Evolutionary conservation across 2,329 filamentous ascomycete genomes (phyloP).

Genomic region (Niveomyces coronatus): DNA sequence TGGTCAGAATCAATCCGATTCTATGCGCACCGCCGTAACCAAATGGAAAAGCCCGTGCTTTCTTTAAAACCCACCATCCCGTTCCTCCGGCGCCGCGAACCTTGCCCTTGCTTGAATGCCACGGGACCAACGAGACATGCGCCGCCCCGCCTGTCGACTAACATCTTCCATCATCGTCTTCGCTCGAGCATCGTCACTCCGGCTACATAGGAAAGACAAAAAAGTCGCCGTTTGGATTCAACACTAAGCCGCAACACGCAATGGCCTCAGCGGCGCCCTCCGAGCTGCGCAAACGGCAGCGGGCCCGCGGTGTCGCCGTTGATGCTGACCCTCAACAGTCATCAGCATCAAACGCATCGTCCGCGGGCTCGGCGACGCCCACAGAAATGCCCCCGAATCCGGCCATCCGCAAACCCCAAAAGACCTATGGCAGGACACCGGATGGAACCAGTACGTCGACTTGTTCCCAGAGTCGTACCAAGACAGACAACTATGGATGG

Average conservation of each 20-base stretch:
- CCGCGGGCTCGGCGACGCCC: background rate
- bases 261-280: slow-evolving; percentile 5
- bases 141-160: no score
- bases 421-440: slow-evolving; percentile 84
- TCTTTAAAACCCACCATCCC: no score
- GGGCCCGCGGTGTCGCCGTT: slow-evolving; percentile 1
- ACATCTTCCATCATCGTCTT: no score
- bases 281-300: slow-evolving; percentile 12
- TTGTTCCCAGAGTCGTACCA: slow-evolving; percentile 5
- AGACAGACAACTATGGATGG: no score
- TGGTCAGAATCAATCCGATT: no score
- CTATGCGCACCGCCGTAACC: no score
- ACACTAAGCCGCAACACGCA: slow-evolving; percentile 5
- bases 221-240: slow-evolving; percentile 6
- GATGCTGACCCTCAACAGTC: slow-evolving; percentile 8
- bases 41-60: no score
- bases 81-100: no score
- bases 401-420: slow-evolving; percentile 36
- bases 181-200: background rate
- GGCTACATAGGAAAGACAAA: no score
- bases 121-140: no score
- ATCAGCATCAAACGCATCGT: slow-evolving; percentile 7
- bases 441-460: slow-evolving; percentile 70
- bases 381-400: slow-evolving; percentile 8
- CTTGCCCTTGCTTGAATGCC: no score